These are phyloP conservation scores for Penicillium sp. DNA, from an alignment of 2,329 filamentous ascomycete species.

Conservation along the genomic window DNA sequence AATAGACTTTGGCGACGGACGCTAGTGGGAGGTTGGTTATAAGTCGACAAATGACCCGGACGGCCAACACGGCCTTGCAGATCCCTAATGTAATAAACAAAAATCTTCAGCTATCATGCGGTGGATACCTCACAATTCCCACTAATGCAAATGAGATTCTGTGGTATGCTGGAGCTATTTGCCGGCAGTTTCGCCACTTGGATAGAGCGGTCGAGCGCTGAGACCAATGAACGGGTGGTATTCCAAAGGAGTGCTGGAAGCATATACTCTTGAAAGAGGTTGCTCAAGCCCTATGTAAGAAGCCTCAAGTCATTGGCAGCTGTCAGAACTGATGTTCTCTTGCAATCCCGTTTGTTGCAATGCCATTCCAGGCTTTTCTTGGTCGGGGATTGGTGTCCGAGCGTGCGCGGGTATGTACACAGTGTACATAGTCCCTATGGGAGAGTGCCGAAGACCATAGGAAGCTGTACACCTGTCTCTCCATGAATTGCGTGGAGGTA, in stretches of 20 bases:
- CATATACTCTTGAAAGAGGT: background rate
- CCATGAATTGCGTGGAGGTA: background rate
- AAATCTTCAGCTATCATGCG: constrained; percentile 2
- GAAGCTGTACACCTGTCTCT: no score
- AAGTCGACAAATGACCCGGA: background rate
- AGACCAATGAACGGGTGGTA: background rate
- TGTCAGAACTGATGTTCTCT: no score
- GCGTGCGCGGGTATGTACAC: no score
- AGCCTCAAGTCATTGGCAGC: no score
- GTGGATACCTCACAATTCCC: background rate
- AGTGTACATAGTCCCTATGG: no score
- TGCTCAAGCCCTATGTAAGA: no score
- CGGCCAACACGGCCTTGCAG: no score
- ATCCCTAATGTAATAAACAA: background rate
- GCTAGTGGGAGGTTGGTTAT: background rate
- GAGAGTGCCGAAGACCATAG: no score
- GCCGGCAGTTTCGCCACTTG: constrained; percentile 21
- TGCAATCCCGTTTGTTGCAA: no score
- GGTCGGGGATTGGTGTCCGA: no score
- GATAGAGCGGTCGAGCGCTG: background rate
- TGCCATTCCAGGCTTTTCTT: no score
- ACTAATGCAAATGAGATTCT: constrained; percentile 6
- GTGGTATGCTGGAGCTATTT: constrained; percentile 26
- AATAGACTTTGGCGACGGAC: background rate
- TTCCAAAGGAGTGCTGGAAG: background rate